phyloP scores from a whole-genome alignment of 2,329 filamentous ascomycete genomes.

The Aureobasidium sp. region DNA sequence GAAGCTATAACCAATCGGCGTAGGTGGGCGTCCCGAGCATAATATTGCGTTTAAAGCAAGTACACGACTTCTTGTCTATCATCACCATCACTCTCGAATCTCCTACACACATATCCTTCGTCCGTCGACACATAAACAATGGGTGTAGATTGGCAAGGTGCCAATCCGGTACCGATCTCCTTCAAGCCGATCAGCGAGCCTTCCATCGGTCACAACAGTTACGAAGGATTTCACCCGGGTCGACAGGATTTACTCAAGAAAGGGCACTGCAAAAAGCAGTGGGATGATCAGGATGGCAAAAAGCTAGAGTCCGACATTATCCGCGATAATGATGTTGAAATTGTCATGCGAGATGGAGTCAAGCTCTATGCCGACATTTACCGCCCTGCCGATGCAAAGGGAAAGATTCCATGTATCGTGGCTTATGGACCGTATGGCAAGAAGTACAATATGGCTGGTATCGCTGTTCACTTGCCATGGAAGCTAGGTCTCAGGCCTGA shows the following conservation, averaged over 20 bases:
- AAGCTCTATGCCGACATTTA: slow-evolving; percentile 41
- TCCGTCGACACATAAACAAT: background rate
- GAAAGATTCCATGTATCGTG: slow-evolving; percentile 38
- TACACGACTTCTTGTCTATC: background rate
- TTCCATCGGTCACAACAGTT: slow-evolving; percentile 37
- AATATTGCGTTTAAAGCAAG: background rate
- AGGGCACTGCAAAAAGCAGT: slow-evolving; percentile 23
- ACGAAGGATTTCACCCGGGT: slow-evolving; percentile 34
- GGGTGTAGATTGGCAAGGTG: slow-evolving; percentile 13
- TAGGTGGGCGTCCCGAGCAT: slow-evolving; percentile 5
- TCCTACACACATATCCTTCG: background rate
- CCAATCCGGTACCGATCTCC: slow-evolving; percentile 17
- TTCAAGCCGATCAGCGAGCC: slow-evolving; percentile 31
- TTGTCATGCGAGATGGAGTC: slow-evolving; percentile 37
- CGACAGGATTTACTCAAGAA: slow-evolving; percentile 35
- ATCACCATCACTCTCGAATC: background rate
- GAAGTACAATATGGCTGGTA: slow-evolving; percentile 25
- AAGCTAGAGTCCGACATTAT: slow-evolving; percentile 34
- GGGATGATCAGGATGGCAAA: slow-evolving; percentile 32
- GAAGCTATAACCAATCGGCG: background rate
- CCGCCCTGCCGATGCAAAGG: slow-evolving; percentile 30
- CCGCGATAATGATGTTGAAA: slow-evolving; percentile 41
- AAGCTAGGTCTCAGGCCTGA: slow-evolving; percentile 12
- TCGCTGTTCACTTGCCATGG: slow-evolving; percentile 13
- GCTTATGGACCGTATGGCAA: slow-evolving; percentile 43